phyloP scores from a whole-genome alignment of 2,329 filamentous ascomycete species.

The Epichloe scottii region DNA sequence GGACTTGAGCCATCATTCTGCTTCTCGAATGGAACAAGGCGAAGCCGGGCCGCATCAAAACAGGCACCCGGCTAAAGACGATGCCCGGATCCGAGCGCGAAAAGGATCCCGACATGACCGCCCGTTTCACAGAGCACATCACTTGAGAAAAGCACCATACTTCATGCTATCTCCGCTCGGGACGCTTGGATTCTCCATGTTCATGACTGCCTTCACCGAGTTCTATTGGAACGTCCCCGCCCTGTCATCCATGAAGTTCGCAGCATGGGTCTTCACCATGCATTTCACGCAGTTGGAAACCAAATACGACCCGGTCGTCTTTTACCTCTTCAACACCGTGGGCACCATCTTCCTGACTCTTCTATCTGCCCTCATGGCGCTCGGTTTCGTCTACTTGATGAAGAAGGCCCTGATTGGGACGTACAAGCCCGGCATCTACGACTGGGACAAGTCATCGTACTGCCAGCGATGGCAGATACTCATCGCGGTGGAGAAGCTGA shows the following conservation, averaged over 20 bases:
- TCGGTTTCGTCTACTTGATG: conserved; percentile 28
- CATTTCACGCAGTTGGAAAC: conserved; percentile 11
- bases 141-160: conserved; percentile 28
- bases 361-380: conserved; percentile 28
- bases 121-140: conserved; percentile 35
- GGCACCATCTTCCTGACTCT: conserved; percentile 30
- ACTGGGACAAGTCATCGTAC: conserved; percentile 46
- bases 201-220: conserved; percentile 31
- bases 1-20: conserved; percentile 3
- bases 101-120: conserved; percentile 35
- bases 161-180: conserved; percentile 32
- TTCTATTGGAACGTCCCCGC: conserved; percentile 39
- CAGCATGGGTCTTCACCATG: conserved; percentile 20
- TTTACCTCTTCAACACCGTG: conserved; percentile 29
- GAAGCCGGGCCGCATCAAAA: background rate
- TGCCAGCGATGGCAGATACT: conserved; percentile 46
- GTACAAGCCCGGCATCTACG: conserved; percentile 36
- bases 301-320: conserved; percentile 20
- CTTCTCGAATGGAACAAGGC: conserved; percentile 4
- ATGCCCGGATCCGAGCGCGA: background rate
- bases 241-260: conserved; percentile 34
- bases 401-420: conserved; percentile 43
- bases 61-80: conserved; percentile 4
- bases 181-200: conserved; percentile 36
- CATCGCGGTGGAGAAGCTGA: conserved; percentile 36